phyloP scores from a whole-genome alignment of 768 basidiomycete species.

The Tephrocybe sp. region DNA sequence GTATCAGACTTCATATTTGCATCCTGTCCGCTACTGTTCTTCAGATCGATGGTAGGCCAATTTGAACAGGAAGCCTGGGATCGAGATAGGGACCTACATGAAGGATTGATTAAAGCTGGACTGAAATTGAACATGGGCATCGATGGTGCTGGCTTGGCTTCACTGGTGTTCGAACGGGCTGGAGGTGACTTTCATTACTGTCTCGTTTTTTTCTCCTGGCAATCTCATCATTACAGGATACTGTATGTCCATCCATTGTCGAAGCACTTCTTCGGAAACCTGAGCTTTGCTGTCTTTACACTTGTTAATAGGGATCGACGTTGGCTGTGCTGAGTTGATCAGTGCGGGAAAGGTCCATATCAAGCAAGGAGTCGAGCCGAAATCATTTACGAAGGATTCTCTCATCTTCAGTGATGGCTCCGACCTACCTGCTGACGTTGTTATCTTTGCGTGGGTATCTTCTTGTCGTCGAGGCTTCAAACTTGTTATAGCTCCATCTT shows the following conservation, averaged over 20 bases:
- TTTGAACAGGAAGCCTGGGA: conserved; percentile 20
- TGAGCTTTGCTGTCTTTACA: background rate
- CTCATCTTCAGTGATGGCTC: conserved; percentile 37
- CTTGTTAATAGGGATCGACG: conserved; percentile 31
- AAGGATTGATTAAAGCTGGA: conserved; percentile 32
- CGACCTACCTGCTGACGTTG: conserved; percentile 37
- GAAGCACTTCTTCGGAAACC: background rate
- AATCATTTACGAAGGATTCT: conserved; percentile 29
- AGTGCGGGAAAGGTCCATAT: conserved; percentile 54
- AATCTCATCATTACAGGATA: conserved; percentile 4
- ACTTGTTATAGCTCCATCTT: background rate
- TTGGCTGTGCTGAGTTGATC: conserved; percentile 50
- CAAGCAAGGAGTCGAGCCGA: conserved; percentile 48
- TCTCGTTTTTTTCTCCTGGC: background rate
- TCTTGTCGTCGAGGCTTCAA: background rate
- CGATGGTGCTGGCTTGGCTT: conserved; percentile 27
- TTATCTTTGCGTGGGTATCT: conserved; percentile 40
- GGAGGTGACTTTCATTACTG: conserved; percentile 23
- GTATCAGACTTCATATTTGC: conserved; percentile 23
- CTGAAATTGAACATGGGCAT: conserved; percentile 32
- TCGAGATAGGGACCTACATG: conserved; percentile 29
- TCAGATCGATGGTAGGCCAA: conserved; percentile 18
- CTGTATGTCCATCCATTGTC: conserved; percentile 8
- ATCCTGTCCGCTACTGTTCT: conserved; percentile 21
- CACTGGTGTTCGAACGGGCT: conserved; percentile 24